phyloP scores from a whole-genome alignment of 78 protist genomes.

The Pelomyxa schiedti region DNA sequence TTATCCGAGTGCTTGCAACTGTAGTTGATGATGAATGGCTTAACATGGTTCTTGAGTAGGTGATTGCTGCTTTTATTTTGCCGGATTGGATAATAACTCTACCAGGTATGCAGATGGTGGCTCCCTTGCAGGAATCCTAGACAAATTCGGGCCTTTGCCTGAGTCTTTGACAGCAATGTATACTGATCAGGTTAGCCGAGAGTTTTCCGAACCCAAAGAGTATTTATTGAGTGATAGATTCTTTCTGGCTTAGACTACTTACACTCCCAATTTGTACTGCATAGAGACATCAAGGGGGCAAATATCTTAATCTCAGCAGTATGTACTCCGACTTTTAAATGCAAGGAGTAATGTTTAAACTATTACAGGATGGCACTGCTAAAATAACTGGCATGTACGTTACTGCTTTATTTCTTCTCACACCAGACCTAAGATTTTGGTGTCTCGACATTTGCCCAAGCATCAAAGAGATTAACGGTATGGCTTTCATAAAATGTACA shows the following conservation, averaged over 20 bases:
- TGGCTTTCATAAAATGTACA: too few species aligned
- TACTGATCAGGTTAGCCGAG: background rate
- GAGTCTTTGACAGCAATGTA: background rate
- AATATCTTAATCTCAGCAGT: slow-evolving; percentile 10
- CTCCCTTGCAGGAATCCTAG: background rate
- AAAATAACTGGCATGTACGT: background rate
- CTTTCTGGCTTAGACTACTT: slow-evolving; percentile 59
- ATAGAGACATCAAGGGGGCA: slow-evolving; percentile 67
- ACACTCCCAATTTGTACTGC: slow-evolving; percentile 51
- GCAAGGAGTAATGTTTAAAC: too few species aligned
- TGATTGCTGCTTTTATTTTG: background rate
- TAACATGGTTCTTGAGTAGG: background rate
- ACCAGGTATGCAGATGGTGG: background rate
- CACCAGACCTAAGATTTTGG: too few species aligned
- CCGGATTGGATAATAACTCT: background rate
- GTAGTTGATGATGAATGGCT: background rate
- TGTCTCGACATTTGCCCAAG: background rate
- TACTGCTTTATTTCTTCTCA: too few species aligned
- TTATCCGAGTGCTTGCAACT: background rate
- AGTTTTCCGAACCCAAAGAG: too few species aligned
- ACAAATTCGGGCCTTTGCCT: background rate
- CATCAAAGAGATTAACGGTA: background rate
- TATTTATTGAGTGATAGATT: too few species aligned
- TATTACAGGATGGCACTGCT: background rate
- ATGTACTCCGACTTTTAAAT: too few species aligned